These are phyloP conservation scores for Ramalina peruviana DNA, from an alignment of 495 filamentous ascomycete species.

Conservation along the genomic window DNA sequence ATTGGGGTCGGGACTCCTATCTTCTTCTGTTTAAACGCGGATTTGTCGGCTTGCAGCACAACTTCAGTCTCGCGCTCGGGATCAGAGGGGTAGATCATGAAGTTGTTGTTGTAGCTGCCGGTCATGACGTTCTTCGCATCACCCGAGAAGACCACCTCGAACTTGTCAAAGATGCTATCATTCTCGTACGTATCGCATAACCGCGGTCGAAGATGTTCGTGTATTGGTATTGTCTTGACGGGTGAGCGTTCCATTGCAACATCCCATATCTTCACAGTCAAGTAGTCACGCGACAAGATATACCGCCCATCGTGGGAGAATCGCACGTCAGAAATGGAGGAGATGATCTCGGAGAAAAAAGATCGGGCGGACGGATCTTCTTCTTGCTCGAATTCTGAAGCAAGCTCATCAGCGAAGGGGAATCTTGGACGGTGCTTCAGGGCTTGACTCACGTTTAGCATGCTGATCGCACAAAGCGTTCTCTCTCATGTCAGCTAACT, in stretches of 20 bases:
- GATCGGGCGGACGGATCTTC: constrained; percentile 97
- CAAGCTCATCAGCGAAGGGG: not conserved
- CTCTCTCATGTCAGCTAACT: constrained; percentile 94
- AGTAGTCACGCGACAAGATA: constrained; percentile 92
- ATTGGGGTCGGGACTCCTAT: constrained; percentile 96
- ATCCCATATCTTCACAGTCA: constrained; percentile 99
- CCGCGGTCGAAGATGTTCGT: constrained; percentile 87
- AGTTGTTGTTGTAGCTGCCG: constrained; percentile 99
- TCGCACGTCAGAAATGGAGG: constrained; percentile 94
- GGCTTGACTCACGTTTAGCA: constrained; percentile 61
- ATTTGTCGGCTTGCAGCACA: constrained; percentile 94
- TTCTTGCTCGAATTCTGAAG: constrained; percentile 90
- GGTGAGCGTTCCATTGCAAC: constrained; percentile 97
- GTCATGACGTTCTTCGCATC: constrained; percentile 99
- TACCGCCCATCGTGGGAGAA: constrained; percentile 94
- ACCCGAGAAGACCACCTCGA: constrained; percentile 96
- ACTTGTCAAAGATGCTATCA: constrained; percentile 99
- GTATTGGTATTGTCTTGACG: constrained; percentile 96
- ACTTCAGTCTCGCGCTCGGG: constrained; percentile 93
- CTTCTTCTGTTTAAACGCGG: constrained; percentile 99
- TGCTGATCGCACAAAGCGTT: constrained; percentile 93
- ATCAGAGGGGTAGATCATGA: constrained; percentile 99
- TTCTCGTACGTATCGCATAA: constrained; percentile 99
- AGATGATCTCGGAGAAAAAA: constrained; percentile 99
- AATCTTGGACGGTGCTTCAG: not conserved